A percentile compares a stretch with the other conserved stretches of the same genome.
phyloP scores from a whole-genome alignment of 148 eudicot species.

The Arbutus unedo region DNA sequence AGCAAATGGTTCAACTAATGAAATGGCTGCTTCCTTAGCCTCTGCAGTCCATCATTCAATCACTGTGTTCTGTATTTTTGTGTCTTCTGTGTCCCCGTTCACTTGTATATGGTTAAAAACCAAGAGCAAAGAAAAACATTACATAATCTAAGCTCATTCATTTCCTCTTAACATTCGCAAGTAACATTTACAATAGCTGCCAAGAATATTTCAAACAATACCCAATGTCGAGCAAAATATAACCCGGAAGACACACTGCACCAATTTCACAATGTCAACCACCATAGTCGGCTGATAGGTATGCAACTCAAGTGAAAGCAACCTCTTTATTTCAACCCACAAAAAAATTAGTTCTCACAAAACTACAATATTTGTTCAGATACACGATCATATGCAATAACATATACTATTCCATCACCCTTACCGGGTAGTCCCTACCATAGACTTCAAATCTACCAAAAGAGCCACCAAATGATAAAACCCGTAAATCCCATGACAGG shows the following conservation, averaged over 20 bases:
- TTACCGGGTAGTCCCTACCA: background rate
- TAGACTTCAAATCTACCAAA: background rate
- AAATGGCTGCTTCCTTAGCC: background rate
- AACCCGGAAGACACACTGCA: background rate
- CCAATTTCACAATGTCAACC: background rate
- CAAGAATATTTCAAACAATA: background rate
- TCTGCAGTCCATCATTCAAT: background rate
- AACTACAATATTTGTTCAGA: background rate
- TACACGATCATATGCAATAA: background rate
- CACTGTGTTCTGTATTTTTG: background rate
- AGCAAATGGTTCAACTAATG: background rate
- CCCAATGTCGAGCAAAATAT: background rate
- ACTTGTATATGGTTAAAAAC: background rate
- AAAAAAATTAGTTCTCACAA: background rate
- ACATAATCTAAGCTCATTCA: background rate
- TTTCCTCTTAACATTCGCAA: background rate
- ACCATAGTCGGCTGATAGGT: background rate
- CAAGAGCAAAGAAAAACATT: background rate
- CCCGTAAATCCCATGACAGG: background rate
- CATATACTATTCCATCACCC: background rate
- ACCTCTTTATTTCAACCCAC: background rate
- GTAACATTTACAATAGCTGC: background rate
- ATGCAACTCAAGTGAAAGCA: background rate
- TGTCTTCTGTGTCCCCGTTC: background rate
- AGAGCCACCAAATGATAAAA: background rate